A percentile compares a stretch with the other conserved stretches of the same genome.
Evolutionary conservation across 495 filamentous ascomycete genomes (phyloP).

Genomic region (Haplographium delicatum): DNA sequence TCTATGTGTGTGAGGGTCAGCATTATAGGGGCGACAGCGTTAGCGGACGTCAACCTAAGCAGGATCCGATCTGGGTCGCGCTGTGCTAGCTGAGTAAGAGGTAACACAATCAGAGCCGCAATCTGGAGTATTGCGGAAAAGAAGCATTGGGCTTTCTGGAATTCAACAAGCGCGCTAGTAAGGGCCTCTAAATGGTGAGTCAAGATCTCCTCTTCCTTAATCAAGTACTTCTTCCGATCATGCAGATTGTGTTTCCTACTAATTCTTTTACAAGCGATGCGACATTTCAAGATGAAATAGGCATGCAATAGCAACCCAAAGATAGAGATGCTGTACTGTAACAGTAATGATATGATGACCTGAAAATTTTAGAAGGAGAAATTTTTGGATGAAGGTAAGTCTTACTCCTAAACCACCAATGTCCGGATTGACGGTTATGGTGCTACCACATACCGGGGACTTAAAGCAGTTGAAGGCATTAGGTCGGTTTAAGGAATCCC

Average conservation of each 20-base stretch:
- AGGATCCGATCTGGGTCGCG: background rate
- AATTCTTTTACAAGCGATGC: background rate
- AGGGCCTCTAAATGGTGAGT: background rate
- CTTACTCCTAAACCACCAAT: constrained; percentile 11
- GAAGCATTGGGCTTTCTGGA: constrained; percentile 16
- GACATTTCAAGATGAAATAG: background rate
- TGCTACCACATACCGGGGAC: constrained; percentile 3
- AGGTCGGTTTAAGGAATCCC: constrained; percentile 1
- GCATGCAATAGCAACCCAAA: constrained; percentile 1
- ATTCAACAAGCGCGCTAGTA: constrained; percentile 8
- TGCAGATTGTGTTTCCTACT: background rate
- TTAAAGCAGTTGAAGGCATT: background rate
- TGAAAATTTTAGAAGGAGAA: constrained; percentile 1
- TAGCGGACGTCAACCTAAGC: constrained; percentile 2
- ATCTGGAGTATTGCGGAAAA: constrained; percentile 8
- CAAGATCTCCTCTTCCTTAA: background rate
- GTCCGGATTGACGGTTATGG: constrained; percentile 10
- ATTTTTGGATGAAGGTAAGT: background rate
- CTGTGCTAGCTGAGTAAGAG: background rate
- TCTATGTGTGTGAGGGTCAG: constrained; percentile 9
- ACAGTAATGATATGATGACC: constrained; percentile 3
- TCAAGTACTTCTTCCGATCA: background rate
- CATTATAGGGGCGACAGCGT: constrained; percentile 11
- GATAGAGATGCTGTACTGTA: constrained; percentile 11
- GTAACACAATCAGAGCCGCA: constrained; percentile 6